Evolutionary conservation across 805 yeast species (phyloP), one percentile per base, ranked within the genome.

Genomic region (Teunomyces panamensis): DNA sequence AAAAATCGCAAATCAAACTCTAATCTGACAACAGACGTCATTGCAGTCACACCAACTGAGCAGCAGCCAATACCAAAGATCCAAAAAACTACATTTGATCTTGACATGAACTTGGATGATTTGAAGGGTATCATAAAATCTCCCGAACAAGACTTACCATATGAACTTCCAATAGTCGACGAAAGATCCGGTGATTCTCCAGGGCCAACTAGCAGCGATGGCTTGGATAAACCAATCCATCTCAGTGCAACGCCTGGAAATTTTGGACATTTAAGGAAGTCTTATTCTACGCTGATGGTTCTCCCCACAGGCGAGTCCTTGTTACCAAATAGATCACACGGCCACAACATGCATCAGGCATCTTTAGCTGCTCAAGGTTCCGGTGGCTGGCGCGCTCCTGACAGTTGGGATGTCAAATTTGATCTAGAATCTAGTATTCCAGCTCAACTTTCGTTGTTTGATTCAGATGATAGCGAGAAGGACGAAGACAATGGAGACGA

Each of bases 121-220:
- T 78, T 80, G 79, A 64, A 71, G 30, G 81, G 81, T 6, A 80
- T 80, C 48, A 67, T 80, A 39, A 69, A 67, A 44, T 55, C 62
- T 3, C 60, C 64, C 1, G 48, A 49, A 11, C 37, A 39, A 10
- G 44, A 17, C 9, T 9, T 9, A 3, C 30, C 24, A 11, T 10
- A 37, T 26, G 41, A 37, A n/a, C 27, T 37, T 11, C 29, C 41
- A 10, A 37, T 26, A 6, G 29, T 37, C 2, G 41, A 37, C 13
- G 41, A 37, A n/a, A 37, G 27, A 16, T 24, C 29, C 14, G 41
- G 13, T 13, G 27, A 11, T n/a, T 37, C 27, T 11, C 27, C 41
- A 4, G 16, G n/a, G 13, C 30, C 14, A 27, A 4, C 17, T 39
- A 33, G 46, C 11, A 27, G 24, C 32, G 27, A 27, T 9, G 14